phyloP scores from a whole-genome alignment of 2,329 filamentous ascomycete genomes.

The Arthrobotrys sinensis region DNA sequence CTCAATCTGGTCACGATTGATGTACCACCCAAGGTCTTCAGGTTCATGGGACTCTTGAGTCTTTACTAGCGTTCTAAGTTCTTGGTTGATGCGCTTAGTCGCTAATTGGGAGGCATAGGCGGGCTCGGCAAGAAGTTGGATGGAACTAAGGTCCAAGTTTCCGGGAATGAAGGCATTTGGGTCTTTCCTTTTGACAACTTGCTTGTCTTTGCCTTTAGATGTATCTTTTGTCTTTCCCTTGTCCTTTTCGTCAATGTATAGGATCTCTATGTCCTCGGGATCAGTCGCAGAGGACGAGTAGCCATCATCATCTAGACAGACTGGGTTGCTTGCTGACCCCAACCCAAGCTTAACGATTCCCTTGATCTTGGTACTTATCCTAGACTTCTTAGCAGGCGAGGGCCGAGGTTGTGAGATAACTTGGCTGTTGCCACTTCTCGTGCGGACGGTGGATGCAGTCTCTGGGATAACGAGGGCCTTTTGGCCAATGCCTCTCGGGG shows the following conservation, averaged over 20 bases:
- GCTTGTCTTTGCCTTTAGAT: constrained; percentile 35
- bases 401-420: constrained; percentile 24
- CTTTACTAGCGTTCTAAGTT: constrained; percentile 76
- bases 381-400: constrained; percentile 50
- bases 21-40: constrained; percentile 85
- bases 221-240: constrained; percentile 23
- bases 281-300: constrained; percentile 50
- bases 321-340: constrained; percentile 16
- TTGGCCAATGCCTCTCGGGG: constrained; percentile 66
- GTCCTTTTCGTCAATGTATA: constrained; percentile 42
- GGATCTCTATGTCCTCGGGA: constrained; percentile 45
- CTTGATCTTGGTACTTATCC: constrained; percentile 34
- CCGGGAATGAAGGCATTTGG: constrained; percentile 79
- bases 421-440: constrained; percentile 42
- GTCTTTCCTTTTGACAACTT: constrained; percentile 53
- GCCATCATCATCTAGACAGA: constrained; percentile 38
- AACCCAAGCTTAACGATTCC: constrained; percentile 35
- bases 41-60: constrained; percentile 75
- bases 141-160: constrained; percentile 73
- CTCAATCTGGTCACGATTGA: constrained; percentile 76
- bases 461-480: constrained; percentile 66
- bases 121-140: constrained; percentile 78
- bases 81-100: constrained; percentile 75
- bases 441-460: constrained; percentile 61
- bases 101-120: constrained; percentile 76